A percentile compares a stretch with the other conserved stretches of the same genome.
Evolutionary conservation across 2,329 filamentous ascomycete genomes (phyloP).

Genomic region (Penicillium sp.): DNA sequence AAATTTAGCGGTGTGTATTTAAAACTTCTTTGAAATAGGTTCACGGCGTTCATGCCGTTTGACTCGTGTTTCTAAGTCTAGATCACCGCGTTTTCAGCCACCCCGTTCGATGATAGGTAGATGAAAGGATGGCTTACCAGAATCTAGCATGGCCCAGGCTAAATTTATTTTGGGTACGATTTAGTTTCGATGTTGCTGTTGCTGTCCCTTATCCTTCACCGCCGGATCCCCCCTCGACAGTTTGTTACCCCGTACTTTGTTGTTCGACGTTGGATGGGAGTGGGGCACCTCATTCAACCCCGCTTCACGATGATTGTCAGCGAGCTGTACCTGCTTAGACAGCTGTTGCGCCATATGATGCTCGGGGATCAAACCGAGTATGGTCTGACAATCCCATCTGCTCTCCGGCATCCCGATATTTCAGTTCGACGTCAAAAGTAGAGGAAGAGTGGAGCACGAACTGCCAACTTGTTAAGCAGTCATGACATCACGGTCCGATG

Average conservation of each 20-base stretch:
- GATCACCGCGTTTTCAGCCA: not conserved
- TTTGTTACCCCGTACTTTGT: not conserved
- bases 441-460: not conserved
- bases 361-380: not conserved
- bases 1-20: not conserved
- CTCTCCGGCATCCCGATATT: too few species aligned
- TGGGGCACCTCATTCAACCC: not conserved
- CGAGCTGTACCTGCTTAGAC: not conserved
- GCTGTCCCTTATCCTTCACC: not conserved
- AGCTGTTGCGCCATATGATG: not conserved
- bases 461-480: not conserved
- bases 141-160: not conserved
- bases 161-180: not conserved
- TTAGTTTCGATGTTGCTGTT: not conserved
- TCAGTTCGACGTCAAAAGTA: not conserved
- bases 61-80: not conserved
- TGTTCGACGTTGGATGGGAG: not conserved
- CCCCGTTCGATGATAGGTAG: not conserved
- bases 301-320: not conserved
- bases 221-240: too few species aligned
- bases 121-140: not conserved
- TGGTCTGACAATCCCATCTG: not conserved
- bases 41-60: not conserved
- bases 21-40: not conserved
- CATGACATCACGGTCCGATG: slow-evolving; percentile 3